phyloP scores from a whole-genome alignment of 345 rosid species.

The Clausena lansium region DNA sequence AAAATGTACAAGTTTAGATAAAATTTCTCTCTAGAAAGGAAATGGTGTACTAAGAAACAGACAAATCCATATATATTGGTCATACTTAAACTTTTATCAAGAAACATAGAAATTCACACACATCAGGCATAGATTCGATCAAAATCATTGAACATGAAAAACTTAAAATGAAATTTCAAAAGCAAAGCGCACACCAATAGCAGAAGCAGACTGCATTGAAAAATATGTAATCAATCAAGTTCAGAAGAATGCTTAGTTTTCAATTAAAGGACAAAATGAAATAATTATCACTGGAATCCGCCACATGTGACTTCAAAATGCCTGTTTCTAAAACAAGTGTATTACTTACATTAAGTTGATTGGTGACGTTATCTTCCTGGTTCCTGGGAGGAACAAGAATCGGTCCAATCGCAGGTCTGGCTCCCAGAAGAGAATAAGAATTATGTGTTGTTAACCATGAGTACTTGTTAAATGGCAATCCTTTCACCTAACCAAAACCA shows the following conservation, averaged over 20 bases:
- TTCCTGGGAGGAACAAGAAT: conserved; percentile 49
- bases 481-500: conserved; percentile 58
- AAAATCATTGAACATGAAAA: neutral
- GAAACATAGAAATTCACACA: neutral
- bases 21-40: neutral
- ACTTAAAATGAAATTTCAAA: neutral
- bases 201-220: conserved; percentile 8
- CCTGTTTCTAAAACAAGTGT: too few species aligned
- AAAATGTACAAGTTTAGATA: neutral
- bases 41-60: neutral
- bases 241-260: conserved; percentile 13
- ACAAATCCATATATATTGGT: neutral
- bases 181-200: neutral
- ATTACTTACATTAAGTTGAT: conserved; percentile 63
- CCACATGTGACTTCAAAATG: too few species aligned
- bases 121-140: neutral
- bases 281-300: neutral
- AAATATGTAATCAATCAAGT: conserved; percentile 1
- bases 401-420: conserved; percentile 49
- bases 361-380: conserved; percentile 82
- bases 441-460: conserved; percentile 96
- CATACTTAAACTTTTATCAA: neutral
- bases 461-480: conserved; percentile 79
- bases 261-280: conserved; percentile 1
- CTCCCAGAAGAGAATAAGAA: conserved; percentile 55